These are phyloP conservation scores for Candida glaebosa DNA, from an alignment of 805 yeast species.

Conservation along the genomic window DNA sequence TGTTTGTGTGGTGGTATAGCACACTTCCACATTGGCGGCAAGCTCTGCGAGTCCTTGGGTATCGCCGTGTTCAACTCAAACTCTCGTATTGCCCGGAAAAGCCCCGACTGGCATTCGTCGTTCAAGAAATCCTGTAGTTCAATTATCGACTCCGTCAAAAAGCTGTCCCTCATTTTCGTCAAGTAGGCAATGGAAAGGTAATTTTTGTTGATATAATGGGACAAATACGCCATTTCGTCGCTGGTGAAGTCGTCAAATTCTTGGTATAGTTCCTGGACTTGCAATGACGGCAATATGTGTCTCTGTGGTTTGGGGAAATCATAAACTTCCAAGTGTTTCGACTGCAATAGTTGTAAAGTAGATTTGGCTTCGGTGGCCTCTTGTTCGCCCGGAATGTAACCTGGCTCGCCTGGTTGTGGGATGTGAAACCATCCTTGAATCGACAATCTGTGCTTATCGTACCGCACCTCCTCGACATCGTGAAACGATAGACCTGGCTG, in stretches of 20 bases:
- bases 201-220: conserved; percentile 52
- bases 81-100: conserved; percentile 48
- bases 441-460: conserved; percentile 83
- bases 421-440: conserved; percentile 99
- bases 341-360: conserved; percentile 76
- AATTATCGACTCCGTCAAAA: conserved; percentile 65
- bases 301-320: conserved; percentile 74
- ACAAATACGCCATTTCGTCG: conserved; percentile 48
- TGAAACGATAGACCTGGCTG: conserved; percentile 97
- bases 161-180: conserved; percentile 43
- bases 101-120: conserved; percentile 44
- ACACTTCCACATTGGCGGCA: conserved; percentile 76
- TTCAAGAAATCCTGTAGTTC: conserved; percentile 65
- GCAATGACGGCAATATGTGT: conserved; percentile 24
- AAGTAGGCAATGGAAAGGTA: conserved; percentile 40
- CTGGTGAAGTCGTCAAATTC: conserved; percentile 5
- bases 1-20: conserved; percentile 95
- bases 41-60: conserved; percentile 56
- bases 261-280: background rate
- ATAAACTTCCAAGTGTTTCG: conserved; percentile 69
- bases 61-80: conserved; percentile 59
- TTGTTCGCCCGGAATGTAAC: conserved; percentile 79
- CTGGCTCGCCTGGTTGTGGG: conserved; percentile 90
- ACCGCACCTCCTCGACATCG: conserved; percentile 96
- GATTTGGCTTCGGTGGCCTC: conserved; percentile 70